These are phyloP conservation scores for Naganishia kalamii DNA, from an alignment of 768 basidiomycete species.

Conservation along the genomic window DNA sequence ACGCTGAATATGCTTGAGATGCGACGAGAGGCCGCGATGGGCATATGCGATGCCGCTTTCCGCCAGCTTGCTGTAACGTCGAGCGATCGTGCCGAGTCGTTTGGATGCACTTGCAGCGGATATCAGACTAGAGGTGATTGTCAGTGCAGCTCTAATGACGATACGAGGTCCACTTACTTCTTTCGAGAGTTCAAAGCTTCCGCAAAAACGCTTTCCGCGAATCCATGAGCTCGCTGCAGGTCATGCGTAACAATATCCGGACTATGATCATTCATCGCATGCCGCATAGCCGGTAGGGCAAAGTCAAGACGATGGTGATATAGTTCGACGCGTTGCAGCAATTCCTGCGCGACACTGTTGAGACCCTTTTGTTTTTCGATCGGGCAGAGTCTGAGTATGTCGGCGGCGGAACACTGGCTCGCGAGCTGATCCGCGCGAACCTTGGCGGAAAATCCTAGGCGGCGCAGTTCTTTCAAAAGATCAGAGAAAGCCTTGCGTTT, in stretches of 20 bases:
- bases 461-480: conserved; percentile 78
- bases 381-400: conserved; percentile 26
- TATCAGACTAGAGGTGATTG: background rate
- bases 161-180: conserved; percentile 52
- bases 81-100: background rate
- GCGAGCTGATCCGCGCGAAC: conserved; percentile 64
- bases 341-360: background rate
- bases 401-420: conserved; percentile 41
- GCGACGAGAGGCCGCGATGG: background rate
- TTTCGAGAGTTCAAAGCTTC: conserved; percentile 60
- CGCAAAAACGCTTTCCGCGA: conserved; percentile 71
- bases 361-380: conserved; percentile 8
- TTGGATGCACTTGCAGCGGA: background rate
- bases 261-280: conserved; percentile 63
- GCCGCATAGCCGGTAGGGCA: conserved; percentile 62
- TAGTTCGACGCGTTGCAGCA: conserved; percentile 27
- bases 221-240: conserved; percentile 66
- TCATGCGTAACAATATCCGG: conserved; percentile 79
- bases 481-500: conserved; percentile 90
- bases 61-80: background rate
- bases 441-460: conserved; percentile 65
- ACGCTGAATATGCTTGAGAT: background rate
- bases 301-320: conserved; percentile 54
- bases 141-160: background rate
- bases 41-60: background rate